phyloP scores from a whole-genome alignment of 1,284 basidiomycete genomes.

The Sphaerobolus stellatus region DNA sequence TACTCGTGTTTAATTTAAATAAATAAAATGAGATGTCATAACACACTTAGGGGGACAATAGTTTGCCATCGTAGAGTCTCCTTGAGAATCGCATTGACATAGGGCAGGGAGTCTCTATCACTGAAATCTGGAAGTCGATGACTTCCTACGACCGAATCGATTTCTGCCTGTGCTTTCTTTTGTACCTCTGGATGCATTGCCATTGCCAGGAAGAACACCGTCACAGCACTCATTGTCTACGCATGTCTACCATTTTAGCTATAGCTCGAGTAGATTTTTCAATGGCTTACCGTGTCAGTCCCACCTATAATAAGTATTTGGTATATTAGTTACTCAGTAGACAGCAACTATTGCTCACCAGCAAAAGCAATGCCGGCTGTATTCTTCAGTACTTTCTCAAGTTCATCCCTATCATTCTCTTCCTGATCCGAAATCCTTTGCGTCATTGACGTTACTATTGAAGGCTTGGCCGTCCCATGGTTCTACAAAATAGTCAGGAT shows the following conservation, averaged over 20 bases:
- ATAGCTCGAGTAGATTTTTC: background rate
- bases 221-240: no score
- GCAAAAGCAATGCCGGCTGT: background rate
- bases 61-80: constrained; percentile 42
- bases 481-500: background rate
- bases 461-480: background rate
- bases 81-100: constrained; percentile 38
- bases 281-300: background rate
- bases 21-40: background rate
- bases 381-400: background rate
- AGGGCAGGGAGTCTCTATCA: constrained; percentile 37
- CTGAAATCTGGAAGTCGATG: constrained; percentile 37
- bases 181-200: constrained; percentile 37
- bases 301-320: constrained; percentile 10
- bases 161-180: constrained; percentile 38
- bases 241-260: background rate
- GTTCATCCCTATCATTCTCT: background rate
- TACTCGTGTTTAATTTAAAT: constrained; percentile 13
- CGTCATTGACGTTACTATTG: background rate
- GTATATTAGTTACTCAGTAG: no score
- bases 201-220: constrained; percentile 38
- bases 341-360: background rate
- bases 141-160: constrained; percentile 37
- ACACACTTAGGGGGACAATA: constrained; percentile 18
- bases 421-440: background rate